Evolutionary conservation across 148 eudicot genomes (phyloP), one percentile per base, ranked within the genome.

Genomic region (Chenopodium quinoa): DNA sequence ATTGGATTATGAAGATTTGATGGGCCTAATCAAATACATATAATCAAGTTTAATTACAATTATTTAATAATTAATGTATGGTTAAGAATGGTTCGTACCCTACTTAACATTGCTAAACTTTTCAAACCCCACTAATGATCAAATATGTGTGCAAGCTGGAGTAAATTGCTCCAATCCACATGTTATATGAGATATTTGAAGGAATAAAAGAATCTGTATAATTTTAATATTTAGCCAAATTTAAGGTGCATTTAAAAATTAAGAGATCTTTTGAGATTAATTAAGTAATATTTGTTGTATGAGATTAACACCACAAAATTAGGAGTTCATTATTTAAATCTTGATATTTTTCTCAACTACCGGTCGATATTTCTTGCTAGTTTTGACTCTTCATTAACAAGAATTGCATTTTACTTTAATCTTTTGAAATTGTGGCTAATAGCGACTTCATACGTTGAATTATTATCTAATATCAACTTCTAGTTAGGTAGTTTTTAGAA

Each of bases 151-250:
- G 48, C 47, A 7, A 80, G 68, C 76, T 80, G 77, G 78, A 76
- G 56, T 73, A 23, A 66, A 25, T 60, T 62, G 62, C 56, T 63
- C 78, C 71, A 73, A 46, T 80, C 82, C 82, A 80, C 82, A 69
- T 56, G 66, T 73, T 79, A 4, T 17, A 23, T 78, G 19, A 52
- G 75, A 79, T 68, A 68, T 73, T 73, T 73, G 19, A 8, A 6
- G 76, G 58, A 73, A 73, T 23, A 1, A 47, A 8, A 72, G 75
- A 46, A 20, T 72, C 52, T 72, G 7, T 20, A 20, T 44, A 40
- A 1, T 16, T 71, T 46, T 71, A 71, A 71, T 40, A 16, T 20
- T 37, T 5, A 37, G 44, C 10, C 5, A 37, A 37, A 2, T 17
- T 5, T 7, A 40, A 37, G 50, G 23, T 47, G 8, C 13, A 12